Base-by-base conservation (phyloP, 1,284 basidiomycete species). In the Ceratobasidium sp. region DNA sequence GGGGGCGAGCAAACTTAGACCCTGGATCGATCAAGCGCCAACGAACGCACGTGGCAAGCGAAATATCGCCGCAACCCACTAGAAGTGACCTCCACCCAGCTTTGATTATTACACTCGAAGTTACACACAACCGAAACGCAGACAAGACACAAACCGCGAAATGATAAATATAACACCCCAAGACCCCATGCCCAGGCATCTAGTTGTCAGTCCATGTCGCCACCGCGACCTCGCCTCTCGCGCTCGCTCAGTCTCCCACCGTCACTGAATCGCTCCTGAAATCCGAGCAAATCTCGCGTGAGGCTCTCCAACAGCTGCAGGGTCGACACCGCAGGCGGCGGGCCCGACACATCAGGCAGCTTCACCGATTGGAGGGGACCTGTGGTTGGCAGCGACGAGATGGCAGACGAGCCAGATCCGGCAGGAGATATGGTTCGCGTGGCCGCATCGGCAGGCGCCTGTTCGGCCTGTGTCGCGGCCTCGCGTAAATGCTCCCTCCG, bases 221-320 rank as follows among this genome's bases (percentile, higher is more conserved):
- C 65, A 4, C 65, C 65, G 19, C 65, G 48, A 0, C 65, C 65
- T 68, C 65, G 65, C 34, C 65, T 48, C 31, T 68, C 65, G 11
- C 65, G 65, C 49, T 68, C 65, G 22, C 65, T 68, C 29, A 68
- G 27, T 34, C 65, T 31, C 31, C 65, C 65, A 31, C 65, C 65
- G 24, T 68, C 76, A 41, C 76, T 76, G 62, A 82, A 84, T 22
- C 81, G 81, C 74, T 85, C 83, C 80, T 85, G 84, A 75, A 85
- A 85, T 37, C 79, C 79, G 49, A 83, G 80, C 31, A 85, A 78
- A 63, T 84, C 84, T 34, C 81, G 77, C 19, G 82, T 82, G 4
- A 86, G 78, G 62, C 83, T 81, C 75, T 84, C 84, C 75, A 85
- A 79, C 48, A 85, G 78, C 62, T 80, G 77, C 11, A 79, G 75